Percentiles rank a stretch among this genome's conserved stretches.
Conservation (phyloP, 2,329 filamentous ascomycete species). For the Sporothrix inflata region DNA sequence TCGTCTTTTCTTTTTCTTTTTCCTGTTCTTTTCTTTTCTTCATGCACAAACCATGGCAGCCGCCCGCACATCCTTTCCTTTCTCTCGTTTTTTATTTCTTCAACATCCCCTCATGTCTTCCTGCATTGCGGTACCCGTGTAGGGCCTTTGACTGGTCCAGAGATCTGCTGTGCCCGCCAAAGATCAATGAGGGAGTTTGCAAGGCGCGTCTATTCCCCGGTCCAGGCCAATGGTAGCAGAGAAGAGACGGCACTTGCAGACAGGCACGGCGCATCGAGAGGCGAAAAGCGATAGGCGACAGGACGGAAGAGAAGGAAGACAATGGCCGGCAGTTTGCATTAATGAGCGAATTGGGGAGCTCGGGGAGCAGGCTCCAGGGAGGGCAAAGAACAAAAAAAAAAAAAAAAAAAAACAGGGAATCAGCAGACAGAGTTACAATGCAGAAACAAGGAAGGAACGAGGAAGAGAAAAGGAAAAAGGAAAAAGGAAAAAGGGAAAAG, state of each 20-base stretch:
- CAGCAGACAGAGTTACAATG: constrained; percentile 2
- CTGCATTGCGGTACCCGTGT: neutral
- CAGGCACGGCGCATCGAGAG: constrained; percentile 1
- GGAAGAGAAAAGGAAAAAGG: neutral
- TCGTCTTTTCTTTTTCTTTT: neutral
- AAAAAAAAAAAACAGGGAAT: neutral
- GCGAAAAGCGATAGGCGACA: neutral
- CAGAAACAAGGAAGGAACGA: neutral
- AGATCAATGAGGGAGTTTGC: neutral
- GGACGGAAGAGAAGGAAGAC: neutral
- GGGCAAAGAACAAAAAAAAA: neutral
- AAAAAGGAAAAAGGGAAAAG: neutral
- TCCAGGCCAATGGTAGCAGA: neutral
- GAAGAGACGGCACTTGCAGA: constrained; percentile 2
- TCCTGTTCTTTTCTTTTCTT: neutral
- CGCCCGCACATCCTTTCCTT: neutral
- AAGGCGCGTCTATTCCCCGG: constrained; percentile 5
- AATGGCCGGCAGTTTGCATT: neutral
- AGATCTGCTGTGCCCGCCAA: neutral
- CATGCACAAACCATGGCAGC: neutral
- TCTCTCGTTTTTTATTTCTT: neutral
- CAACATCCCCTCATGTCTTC: neutral
- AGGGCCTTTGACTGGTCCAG: neutral
- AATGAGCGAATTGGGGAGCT: neutral
- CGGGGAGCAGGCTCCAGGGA: too few species aligned